Conservation (phyloP, 805 yeast species). For the Candida odintsovae region DNA sequence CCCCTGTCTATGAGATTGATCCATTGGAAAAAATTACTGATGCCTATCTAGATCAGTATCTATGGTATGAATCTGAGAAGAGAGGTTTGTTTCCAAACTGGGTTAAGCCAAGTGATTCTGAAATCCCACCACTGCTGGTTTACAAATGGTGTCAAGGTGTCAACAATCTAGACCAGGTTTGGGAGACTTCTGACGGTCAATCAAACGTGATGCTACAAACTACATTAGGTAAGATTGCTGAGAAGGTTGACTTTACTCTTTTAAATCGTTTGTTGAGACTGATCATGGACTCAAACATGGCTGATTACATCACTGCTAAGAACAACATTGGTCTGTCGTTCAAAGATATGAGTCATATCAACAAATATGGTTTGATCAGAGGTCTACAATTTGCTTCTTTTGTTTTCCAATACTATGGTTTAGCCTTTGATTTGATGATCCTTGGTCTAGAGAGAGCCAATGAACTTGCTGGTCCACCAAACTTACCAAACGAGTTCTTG, state of each 20-base stretch:
- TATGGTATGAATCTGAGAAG: slow-evolving; percentile 94
- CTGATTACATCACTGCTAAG: slow-evolving; percentile 91
- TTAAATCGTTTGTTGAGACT: slow-evolving; percentile 75
- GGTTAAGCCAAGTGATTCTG: slow-evolving; percentile 93
- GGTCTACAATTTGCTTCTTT: slow-evolving; percentile 91
- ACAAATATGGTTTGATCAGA: slow-evolving; percentile 79
- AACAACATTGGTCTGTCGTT: slow-evolving; percentile 76
- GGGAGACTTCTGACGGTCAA: slow-evolving; percentile 75
- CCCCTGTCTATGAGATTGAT: slow-evolving; percentile 84
- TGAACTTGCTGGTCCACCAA: slow-evolving; percentile 77
- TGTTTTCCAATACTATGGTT: slow-evolving; percentile 84
- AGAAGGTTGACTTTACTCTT: slow-evolving; percentile 83
- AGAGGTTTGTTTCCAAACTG: slow-evolving; percentile 88
- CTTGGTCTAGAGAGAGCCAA: slow-evolving; percentile 83
- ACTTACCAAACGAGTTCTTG: slow-evolving; percentile 68
- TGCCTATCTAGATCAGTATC: slow-evolving; percentile 90
- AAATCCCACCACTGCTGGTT: slow-evolving; percentile 85
- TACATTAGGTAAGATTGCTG: slow-evolving; percentile 61
- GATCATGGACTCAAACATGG: slow-evolving; percentile 83
- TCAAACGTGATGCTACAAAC: slow-evolving; percentile 83
- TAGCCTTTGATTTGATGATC: slow-evolving; percentile 73
- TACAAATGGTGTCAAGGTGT: slow-evolving; percentile 94
- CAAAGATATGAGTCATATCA: slow-evolving; percentile 93
- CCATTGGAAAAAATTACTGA: slow-evolving; percentile 94
- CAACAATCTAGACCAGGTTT: slow-evolving; percentile 68